These are phyloP conservation scores for Trichoderma hamatum DNA, from an alignment of 2,329 filamentous ascomycete genomes.

Conservation along the genomic window DNA sequence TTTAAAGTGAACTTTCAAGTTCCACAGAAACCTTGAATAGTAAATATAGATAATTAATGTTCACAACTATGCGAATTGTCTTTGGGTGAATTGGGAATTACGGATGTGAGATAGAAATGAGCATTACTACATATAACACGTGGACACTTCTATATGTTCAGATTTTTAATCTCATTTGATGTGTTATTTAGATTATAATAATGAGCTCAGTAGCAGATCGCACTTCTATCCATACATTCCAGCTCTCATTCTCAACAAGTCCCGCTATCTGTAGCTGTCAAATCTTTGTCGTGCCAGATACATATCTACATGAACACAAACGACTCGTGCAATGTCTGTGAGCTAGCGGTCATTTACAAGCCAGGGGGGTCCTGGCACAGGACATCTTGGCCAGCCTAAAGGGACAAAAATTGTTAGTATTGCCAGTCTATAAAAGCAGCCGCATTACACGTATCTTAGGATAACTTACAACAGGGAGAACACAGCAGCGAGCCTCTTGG, in stretches of 20 bases:
- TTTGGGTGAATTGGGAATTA: background rate
- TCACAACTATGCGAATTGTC: background rate
- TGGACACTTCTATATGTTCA: background rate
- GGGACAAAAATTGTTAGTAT: background rate
- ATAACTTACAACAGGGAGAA: constrained; percentile 20
- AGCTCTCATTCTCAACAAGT: background rate
- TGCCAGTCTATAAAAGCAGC: too few relatives aligned
- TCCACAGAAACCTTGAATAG: background rate
- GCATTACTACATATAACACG: too few relatives aligned
- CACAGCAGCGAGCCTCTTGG: constrained; percentile 24
- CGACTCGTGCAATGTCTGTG: background rate
- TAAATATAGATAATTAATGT: background rate
- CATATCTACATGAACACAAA: background rate
- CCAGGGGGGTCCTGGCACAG: constrained; percentile 11
- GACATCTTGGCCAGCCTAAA: constrained; percentile 19
- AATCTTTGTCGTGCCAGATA: too few relatives aligned
- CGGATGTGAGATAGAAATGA: background rate
- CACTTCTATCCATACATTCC: background rate
- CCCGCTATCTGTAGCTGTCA: background rate
- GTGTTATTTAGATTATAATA: background rate
- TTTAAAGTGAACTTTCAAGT: background rate
- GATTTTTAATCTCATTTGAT: background rate
- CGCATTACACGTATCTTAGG: too few relatives aligned
- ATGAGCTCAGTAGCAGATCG: background rate
- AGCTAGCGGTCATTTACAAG: background rate